These are phyloP conservation scores for Myxozyma melibiosi DNA, from an alignment of 805 yeast genomes.

Conservation along the genomic window DNA sequence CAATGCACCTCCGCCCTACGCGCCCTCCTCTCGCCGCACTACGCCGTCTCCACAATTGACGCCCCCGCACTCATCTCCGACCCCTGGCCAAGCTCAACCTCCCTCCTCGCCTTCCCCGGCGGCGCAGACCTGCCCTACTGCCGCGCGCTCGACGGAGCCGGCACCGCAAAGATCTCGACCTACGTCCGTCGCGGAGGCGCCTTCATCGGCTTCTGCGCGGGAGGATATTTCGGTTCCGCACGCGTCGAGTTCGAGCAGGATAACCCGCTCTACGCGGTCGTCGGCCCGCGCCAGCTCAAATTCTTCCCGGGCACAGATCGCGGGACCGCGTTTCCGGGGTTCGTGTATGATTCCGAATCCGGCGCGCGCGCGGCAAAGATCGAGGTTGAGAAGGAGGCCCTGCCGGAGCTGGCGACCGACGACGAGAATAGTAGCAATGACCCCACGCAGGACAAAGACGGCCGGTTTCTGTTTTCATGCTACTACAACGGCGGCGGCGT, in stretches of 20 bases:
- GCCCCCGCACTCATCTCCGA: slow-evolving; percentile 66
- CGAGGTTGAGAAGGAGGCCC: slow-evolving; percentile 27
- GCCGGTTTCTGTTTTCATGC: slow-evolving; percentile 29
- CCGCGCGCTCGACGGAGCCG: slow-evolving; percentile 66
- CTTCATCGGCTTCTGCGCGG: slow-evolving; percentile 90
- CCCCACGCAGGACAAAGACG: slow-evolving; percentile 5
- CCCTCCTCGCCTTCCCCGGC: slow-evolving; percentile 86
- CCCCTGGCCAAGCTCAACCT: slow-evolving; percentile 85
- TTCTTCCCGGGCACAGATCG: slow-evolving; percentile 82
- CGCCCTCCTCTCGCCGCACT: slow-evolving; percentile 75
- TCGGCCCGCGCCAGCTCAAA: slow-evolving; percentile 79
- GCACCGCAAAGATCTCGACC: slow-evolving; percentile 60
- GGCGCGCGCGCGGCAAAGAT: slow-evolving; percentile 70
- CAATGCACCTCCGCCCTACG: slow-evolving; percentile 80
- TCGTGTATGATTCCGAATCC: slow-evolving; percentile 69
- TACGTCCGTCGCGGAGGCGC: slow-evolving; percentile 79
- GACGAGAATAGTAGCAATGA: background rate
- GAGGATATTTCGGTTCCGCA: slow-evolving; percentile 80
- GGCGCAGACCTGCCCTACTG: slow-evolving; percentile 95
- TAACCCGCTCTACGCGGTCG: slow-evolving; percentile 64
- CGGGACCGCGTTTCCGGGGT: slow-evolving; percentile 83
- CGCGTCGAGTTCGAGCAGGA: slow-evolving; percentile 85
- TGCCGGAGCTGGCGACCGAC: slow-evolving; percentile 18
- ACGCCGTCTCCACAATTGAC: slow-evolving; percentile 77
- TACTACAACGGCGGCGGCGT: slow-evolving; percentile 92